These are phyloP conservation scores for Vickermania spadyakhi DNA, from an alignment of 208 protist genomes.

Conservation along the genomic window DNA sequence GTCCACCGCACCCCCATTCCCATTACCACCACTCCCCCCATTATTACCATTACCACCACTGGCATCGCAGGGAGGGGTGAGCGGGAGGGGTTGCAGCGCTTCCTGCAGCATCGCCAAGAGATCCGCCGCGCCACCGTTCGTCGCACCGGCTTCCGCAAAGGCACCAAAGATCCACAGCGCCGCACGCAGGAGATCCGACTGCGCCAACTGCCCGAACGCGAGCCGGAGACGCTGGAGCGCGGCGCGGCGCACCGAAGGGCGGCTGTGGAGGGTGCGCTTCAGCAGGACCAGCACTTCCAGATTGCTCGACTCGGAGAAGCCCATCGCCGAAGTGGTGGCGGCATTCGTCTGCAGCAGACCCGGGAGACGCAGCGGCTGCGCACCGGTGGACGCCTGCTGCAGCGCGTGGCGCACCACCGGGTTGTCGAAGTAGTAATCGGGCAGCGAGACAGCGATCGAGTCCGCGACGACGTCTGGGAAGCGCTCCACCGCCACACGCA, in stretches of 20 bases:
- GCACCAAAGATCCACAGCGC: conserved; percentile 93
- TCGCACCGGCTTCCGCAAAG: conserved; percentile 30
- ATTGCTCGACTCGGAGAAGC: not conserved
- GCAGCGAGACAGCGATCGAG: not conserved
- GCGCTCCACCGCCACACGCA: not conserved
- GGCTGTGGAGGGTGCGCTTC: conserved; percentile 89
- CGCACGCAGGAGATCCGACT: conserved; percentile 57
- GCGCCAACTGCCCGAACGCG: conserved; percentile 51
- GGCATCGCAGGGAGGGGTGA: conserved; percentile 33
- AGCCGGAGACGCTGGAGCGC: conserved; percentile 49
- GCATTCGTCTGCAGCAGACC: too few relatives aligned
- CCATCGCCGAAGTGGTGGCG: too few relatives aligned
- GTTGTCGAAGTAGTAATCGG: not conserved
- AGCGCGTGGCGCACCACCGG: not conserved
- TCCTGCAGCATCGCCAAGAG: conserved; percentile 28
- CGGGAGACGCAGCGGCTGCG: not conserved
- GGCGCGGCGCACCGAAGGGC: conserved; percentile 71
- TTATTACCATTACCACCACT: conserved; percentile 3
- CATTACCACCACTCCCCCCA: conserved; percentile 8
- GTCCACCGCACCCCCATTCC: not conserved
- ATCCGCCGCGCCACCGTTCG: conserved; percentile 33
- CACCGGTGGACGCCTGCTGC: not conserved
- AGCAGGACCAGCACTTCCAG: conserved; percentile 57
- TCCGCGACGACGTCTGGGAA: not conserved
- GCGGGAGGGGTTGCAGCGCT: conserved; percentile 43